phyloP scores from a whole-genome alignment of 371 early-diverging fungal genomes.

The Mucor lusitanicus region DNA sequence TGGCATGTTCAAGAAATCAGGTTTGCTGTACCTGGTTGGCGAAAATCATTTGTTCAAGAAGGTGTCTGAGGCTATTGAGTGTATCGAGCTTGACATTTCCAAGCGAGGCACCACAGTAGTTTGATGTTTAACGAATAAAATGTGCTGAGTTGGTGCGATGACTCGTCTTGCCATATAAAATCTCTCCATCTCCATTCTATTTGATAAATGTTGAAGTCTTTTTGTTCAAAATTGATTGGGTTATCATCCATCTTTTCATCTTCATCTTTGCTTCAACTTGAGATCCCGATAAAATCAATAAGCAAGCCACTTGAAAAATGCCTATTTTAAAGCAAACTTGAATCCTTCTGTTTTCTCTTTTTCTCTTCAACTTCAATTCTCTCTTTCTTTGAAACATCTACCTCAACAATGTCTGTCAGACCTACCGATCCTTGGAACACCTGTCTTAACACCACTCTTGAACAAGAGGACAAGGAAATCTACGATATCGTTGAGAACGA shows the following conservation, averaged over 20 bases:
- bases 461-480: slow-evolving; percentile 92
- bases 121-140: not conserved
- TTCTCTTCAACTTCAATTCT: slow-evolving; percentile 7
- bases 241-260: slow-evolving; percentile 26
- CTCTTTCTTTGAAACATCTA: not conserved
- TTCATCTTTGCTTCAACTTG: slow-evolving; percentile 8
- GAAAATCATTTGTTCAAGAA: slow-evolving; percentile 62
- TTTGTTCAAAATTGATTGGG: slow-evolving; percentile 24
- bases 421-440: slow-evolving; percentile 62
- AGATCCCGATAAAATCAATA: slow-evolving; percentile 4
- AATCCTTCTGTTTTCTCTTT: slow-evolving; percentile 1
- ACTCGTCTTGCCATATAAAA: slow-evolving; percentile 10
- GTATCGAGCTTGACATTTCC: slow-evolving; percentile 3
- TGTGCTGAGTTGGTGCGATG: slow-evolving; percentile 2
- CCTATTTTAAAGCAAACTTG: slow-evolving; percentile 11
- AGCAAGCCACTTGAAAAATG: slow-evolving; percentile 19
- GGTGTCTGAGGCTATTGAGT: slow-evolving; percentile 56
- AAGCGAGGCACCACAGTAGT: not conserved
- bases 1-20: slow-evolving; percentile 69
- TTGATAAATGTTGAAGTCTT: not conserved
- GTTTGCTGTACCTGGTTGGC: slow-evolving; percentile 68
- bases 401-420: slow-evolving; percentile 41
- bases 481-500: slow-evolving; percentile 93
- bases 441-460: slow-evolving; percentile 76
- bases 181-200: slow-evolving; percentile 8